Evolutionary conservation across 1,139 yeast species (phyloP).

Genomic region (Entelexis paramagnoliae): DNA sequence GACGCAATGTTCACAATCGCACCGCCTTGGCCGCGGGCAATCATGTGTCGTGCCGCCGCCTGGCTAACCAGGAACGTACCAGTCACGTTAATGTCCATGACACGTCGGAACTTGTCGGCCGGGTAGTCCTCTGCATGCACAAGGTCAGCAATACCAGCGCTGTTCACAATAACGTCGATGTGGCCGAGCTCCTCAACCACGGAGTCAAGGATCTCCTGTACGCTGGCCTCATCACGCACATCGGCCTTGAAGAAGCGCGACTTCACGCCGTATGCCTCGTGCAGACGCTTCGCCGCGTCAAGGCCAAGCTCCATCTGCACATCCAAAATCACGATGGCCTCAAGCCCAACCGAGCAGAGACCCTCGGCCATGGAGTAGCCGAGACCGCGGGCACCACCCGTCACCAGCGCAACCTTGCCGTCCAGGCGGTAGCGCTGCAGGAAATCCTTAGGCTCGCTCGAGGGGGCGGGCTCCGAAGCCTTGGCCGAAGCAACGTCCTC

Average conservation of each 20-base stretch:
- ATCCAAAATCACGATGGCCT: slow-evolving; percentile 47
- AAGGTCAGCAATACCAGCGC: slow-evolving; percentile 74
- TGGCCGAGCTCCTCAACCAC: slow-evolving; percentile 51
- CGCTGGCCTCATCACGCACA: slow-evolving; percentile 47
- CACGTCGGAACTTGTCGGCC: slow-evolving; percentile 59
- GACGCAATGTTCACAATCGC: slow-evolving; percentile 46
- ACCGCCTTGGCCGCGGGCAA: slow-evolving; percentile 41
- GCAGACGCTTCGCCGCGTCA: slow-evolving; percentile 45
- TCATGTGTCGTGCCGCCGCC: slow-evolving; percentile 65
- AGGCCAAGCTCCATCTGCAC: slow-evolving; percentile 38
- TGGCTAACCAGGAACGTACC: slow-evolving; percentile 66
- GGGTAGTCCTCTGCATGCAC: slow-evolving; percentile 77
- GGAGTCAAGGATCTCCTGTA: slow-evolving; percentile 42
- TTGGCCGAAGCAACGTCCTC: slow-evolving; percentile 34
- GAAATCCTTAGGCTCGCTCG: slow-evolving; percentile 34
- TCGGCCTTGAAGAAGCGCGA: slow-evolving; percentile 57
- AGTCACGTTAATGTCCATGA: slow-evolving; percentile 64
- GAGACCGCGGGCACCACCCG: slow-evolving; percentile 65
- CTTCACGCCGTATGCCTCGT: slow-evolving; percentile 49
- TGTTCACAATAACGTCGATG: slow-evolving; percentile 56
- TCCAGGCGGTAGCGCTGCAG: slow-evolving; percentile 46
- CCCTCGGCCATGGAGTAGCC: slow-evolving; percentile 58
- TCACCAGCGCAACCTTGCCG: slow-evolving; percentile 55
- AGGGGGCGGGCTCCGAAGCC: slow-evolving; percentile 30
- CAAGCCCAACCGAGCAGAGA: slow-evolving; percentile 56